Evolutionary conservation across 768 basidiomycete genomes (phyloP).

Genomic region (Dioszegia crocea): DNA sequence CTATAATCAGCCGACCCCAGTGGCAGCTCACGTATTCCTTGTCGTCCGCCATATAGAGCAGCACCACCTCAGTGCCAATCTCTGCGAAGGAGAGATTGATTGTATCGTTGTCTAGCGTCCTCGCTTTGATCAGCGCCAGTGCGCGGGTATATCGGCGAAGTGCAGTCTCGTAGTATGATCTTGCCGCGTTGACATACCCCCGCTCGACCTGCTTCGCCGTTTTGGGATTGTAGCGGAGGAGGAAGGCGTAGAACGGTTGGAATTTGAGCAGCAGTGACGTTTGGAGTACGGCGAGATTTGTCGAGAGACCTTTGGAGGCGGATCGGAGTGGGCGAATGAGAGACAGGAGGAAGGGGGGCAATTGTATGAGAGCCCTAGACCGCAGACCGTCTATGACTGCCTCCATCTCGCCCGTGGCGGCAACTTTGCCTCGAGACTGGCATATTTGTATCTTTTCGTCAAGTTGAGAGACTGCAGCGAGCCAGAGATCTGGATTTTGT

Average conservation of each 20-base stretch:
- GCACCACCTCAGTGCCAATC: slow-evolving; percentile 65
- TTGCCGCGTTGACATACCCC: slow-evolving; percentile 74
- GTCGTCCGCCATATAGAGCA: slow-evolving; percentile 85
- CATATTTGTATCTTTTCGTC: slow-evolving; percentile 68
- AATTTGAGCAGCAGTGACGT: slow-evolving; percentile 81
- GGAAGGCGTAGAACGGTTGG: slow-evolving; percentile 71
- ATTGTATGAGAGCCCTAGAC: slow-evolving; percentile 82
- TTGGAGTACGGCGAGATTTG: slow-evolving; percentile 90
- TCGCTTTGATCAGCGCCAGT: slow-evolving; percentile 66
- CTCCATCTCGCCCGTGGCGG: slow-evolving; percentile 75
- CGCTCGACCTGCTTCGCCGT: slow-evolving; percentile 84
- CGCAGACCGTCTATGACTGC: slow-evolving; percentile 82
- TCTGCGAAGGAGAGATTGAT: slow-evolving; percentile 63
- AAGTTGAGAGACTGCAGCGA: slow-evolving; percentile 72
- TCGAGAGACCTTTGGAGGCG: slow-evolving; percentile 57
- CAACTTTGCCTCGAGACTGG: slow-evolving; percentile 70
- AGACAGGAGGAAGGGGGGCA: slow-evolving; percentile 77
- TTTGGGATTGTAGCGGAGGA: slow-evolving; percentile 72
- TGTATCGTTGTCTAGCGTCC: slow-evolving; percentile 64
- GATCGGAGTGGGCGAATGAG: slow-evolving; percentile 79
- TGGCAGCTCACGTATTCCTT: slow-evolving; percentile 66
- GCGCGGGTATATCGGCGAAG: slow-evolving; percentile 84
- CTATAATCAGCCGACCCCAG: slow-evolving; percentile 50
- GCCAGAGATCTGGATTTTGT: slow-evolving; percentile 67
- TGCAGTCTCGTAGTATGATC: slow-evolving; percentile 92